These are phyloP conservation scores for Vaucheria bursata DNA, from an alignment of 352 stramenopile species.

Conservation along the genomic window DNA sequence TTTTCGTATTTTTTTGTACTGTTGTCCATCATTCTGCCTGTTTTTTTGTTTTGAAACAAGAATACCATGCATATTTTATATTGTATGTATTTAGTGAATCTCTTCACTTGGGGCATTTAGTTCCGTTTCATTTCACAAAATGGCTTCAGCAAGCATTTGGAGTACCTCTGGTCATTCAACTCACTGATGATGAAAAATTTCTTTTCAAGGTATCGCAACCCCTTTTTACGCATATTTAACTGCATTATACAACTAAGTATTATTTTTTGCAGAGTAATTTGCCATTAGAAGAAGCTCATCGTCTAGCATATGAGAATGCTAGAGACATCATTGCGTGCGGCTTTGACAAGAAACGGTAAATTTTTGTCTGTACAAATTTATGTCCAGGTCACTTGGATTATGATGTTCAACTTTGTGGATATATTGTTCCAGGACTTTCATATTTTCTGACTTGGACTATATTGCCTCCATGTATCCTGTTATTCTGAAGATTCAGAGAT, in stretches of 20 bases:
- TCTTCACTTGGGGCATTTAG: slow-evolving; percentile 98
- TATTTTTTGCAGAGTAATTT: slow-evolving; percentile 3
- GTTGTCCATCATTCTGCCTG: too few relatives aligned
- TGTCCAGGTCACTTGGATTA: slow-evolving; percentile 52
- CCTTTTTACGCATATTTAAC: too few relatives aligned
- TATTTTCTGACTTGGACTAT: slow-evolving; percentile 99
- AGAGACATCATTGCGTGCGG: slow-evolving; percentile 99
- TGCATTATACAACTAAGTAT: too few relatives aligned
- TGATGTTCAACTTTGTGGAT: background rate
- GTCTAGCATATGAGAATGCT: slow-evolving; percentile 94
- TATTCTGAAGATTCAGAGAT: slow-evolving; percentile 98
- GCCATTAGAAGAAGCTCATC: slow-evolving; percentile 59
- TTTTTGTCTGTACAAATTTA: background rate
- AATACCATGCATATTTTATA: background rate
- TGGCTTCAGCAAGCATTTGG: slow-evolving; percentile 87
- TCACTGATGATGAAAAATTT: slow-evolving; percentile 99
- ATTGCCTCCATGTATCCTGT: slow-evolving; percentile 98
- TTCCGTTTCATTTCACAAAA: slow-evolving; percentile 98
- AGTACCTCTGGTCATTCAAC: slow-evolving; percentile 98
- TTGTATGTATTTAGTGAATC: slow-evolving; percentile 60
- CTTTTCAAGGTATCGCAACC: slow-evolving; percentile 93
- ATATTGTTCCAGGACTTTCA: slow-evolving; percentile 86
- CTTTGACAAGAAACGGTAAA: slow-evolving; percentile 66
- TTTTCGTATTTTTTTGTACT: too few relatives aligned
- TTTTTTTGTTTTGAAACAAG: too few relatives aligned